phyloP scores from a whole-genome alignment of 1,139 yeast genomes.

The Pichia cactophila region DNA sequence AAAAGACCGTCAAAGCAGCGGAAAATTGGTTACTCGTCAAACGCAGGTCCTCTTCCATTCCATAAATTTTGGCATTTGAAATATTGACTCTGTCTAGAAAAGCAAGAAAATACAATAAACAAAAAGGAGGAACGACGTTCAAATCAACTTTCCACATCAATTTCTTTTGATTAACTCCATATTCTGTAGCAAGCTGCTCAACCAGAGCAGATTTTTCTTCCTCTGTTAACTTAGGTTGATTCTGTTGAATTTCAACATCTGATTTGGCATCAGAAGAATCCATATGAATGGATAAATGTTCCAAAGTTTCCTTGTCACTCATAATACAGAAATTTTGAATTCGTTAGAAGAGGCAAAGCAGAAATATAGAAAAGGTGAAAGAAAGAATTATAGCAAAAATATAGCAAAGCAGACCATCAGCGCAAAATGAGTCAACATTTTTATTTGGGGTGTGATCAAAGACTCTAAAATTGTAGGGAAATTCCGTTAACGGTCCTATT shows the following conservation, averaged over 20 bases:
- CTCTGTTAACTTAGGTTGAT: constrained; percentile 15
- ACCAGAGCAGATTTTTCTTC: constrained; percentile 26
- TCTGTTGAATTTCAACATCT: constrained; percentile 1
- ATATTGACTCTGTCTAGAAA: constrained; percentile 70
- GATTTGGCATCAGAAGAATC: neutral
- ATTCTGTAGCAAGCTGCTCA: constrained; percentile 33
- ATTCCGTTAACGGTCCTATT: too few relatives aligned
- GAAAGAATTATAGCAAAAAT: too few relatives aligned
- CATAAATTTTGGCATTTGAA: constrained; percentile 66
- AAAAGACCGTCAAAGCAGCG: constrained; percentile 58
- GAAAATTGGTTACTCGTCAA: constrained; percentile 56
- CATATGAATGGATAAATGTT: constrained; percentile 1
- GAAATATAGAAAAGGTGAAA: too few relatives aligned
- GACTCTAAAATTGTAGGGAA: too few relatives aligned
- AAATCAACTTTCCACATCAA: constrained; percentile 59
- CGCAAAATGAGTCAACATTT: too few relatives aligned
- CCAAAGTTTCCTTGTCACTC: constrained; percentile 8
- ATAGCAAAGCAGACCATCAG: too few relatives aligned
- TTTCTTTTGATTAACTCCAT: constrained; percentile 38
- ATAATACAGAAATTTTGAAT: neutral
- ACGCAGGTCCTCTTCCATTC: constrained; percentile 44
- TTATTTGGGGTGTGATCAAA: too few relatives aligned
- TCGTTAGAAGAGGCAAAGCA: neutral
- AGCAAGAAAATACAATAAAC: constrained; percentile 58
- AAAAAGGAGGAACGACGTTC: constrained; percentile 63